Evolutionary conservation across 1,284 basidiomycete genomes (phyloP), one percentile per base, ranked within the genome.

Genomic region (Ganoderma resinaceum): DNA sequence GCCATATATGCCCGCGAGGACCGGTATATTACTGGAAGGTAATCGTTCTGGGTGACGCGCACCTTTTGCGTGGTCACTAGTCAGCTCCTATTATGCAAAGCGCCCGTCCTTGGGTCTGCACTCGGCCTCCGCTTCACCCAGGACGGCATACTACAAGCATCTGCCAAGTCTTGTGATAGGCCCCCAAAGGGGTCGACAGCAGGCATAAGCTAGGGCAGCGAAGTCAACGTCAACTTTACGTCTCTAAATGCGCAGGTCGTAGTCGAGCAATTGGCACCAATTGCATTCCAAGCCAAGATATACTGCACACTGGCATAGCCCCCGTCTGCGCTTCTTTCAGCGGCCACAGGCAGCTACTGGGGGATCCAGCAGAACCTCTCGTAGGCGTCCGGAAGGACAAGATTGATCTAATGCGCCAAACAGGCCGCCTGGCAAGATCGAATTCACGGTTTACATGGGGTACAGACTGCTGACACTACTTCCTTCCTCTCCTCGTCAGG

Each of bases 401-500:
- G 7, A n/a, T 37, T 5, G 23, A 26, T 8, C 35, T 38, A 42
- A 3, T 35, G n/a, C 35, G 42, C 26, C 2, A 26, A 23, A 60
- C 2, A 40, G 26, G n/a, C 37, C 23, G 37, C 23, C 23, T 37
- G 58, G 33, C 8, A 5, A 31, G 29, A 33, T 26, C 2, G 37
- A 14, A 38, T 52, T 57, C 68, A 67, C 69, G 57, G 61, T 67
- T 68, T 70, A 68, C 66, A 70, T 43, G 26, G 38, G 20, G 58
- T 70, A 70, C 69, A 70, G 26, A 61, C 61, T 63, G 59, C 69
- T 40, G 37, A n/a, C n/a, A n/a, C n/a, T n/a, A n/a, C n/a, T n/a
- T 59, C 26, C 49, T 53, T 62, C 55, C 61, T 35, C 38, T 58
- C 46, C 61, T 35, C 38, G 29, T 35, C 55, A n/a, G 42, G 52